Evolutionary conservation across 1,284 basidiomycete species (phyloP).

Genomic region (Tylopilus sp.): DNA sequence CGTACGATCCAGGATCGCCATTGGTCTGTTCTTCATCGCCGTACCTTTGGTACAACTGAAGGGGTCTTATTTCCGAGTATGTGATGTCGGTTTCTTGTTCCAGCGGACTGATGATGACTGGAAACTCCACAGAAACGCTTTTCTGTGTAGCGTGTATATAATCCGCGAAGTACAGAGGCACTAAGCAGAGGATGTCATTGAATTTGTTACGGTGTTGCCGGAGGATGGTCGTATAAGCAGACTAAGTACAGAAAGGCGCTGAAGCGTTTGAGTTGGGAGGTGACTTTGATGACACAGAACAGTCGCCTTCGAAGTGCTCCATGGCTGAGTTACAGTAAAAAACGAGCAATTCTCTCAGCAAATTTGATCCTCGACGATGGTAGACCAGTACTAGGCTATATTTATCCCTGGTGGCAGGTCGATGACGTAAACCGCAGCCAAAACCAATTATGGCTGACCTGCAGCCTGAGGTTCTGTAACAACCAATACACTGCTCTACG

Average conservation of each 20-base stretch:
- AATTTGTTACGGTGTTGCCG: neutral
- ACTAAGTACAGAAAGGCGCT: too few relatives aligned
- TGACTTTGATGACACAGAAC: too few relatives aligned
- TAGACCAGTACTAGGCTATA: too few relatives aligned
- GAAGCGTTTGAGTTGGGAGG: too few relatives aligned
- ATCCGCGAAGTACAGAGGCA: neutral
- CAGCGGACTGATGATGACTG: neutral
- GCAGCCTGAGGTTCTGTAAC: neutral
- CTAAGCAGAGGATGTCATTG: too few relatives aligned
- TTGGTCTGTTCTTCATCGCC: slow-evolving; percentile 45
- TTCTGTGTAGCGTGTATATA: slow-evolving; percentile 7
- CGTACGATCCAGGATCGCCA: slow-evolving; percentile 33
- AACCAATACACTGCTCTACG: neutral
- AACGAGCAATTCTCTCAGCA: too few relatives aligned
- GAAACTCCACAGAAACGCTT: slow-evolving; percentile 18
- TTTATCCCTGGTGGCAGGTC: too few relatives aligned
- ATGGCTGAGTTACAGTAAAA: too few relatives aligned
- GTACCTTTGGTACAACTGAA: slow-evolving; percentile 45
- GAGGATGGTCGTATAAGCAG: too few relatives aligned
- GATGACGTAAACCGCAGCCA: neutral
- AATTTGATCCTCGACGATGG: too few relatives aligned
- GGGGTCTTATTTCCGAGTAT: slow-evolving; percentile 41
- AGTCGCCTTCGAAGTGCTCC: too few relatives aligned
- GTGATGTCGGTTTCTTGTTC: slow-evolving; percentile 14
- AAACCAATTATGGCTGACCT: neutral